phyloP scores from a whole-genome alignment of 108 stramenopile species.

The Cyclotella kingstonii region DNA sequence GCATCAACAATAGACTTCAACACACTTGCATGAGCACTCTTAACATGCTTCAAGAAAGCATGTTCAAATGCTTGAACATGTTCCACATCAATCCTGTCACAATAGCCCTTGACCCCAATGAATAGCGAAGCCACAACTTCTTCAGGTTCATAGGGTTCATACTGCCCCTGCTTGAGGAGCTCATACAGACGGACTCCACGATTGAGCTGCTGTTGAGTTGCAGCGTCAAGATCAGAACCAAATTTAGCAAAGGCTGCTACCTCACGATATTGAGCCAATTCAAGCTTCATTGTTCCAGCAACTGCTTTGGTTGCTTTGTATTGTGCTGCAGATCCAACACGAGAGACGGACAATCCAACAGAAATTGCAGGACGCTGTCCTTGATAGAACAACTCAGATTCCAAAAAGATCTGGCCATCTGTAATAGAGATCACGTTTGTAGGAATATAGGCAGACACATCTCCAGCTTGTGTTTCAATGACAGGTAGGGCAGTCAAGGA shows the following conservation, averaged over 20 bases:
- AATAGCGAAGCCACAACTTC: constrained; percentile 97
- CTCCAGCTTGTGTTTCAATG: constrained; percentile 99
- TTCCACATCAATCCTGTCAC: constrained; percentile 97
- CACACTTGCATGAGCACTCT: constrained; percentile 86
- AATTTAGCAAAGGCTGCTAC: constrained; percentile 99
- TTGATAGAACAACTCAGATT: constrained; percentile 99
- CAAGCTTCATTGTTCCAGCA: constrained; percentile 99
- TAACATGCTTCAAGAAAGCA: constrained; percentile 95
- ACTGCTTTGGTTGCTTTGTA: constrained; percentile 99
- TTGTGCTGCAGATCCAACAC: constrained; percentile 99
- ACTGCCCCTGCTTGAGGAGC: constrained; percentile 99
- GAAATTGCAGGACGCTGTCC: constrained; percentile 99
- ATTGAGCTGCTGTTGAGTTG: constrained; percentile 99
- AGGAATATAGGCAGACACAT: constrained; percentile 99
- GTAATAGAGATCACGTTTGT: constrained; percentile 99
- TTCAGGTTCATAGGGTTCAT: constrained; percentile 96
- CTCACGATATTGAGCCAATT: constrained; percentile 99
- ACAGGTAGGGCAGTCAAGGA: constrained; percentile 99
- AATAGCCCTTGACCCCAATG: constrained; percentile 99
- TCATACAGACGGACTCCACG: constrained; percentile 99
- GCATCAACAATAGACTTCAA: constrained; percentile 86
- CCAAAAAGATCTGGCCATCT: constrained; percentile 99
- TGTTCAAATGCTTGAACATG: constrained; percentile 94
- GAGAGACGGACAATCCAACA: constrained; percentile 98
- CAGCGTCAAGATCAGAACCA: constrained; percentile 98